phyloP scores from a whole-genome alignment of 169 alveolate genomes.

The Plasmodium vivax region DNA sequence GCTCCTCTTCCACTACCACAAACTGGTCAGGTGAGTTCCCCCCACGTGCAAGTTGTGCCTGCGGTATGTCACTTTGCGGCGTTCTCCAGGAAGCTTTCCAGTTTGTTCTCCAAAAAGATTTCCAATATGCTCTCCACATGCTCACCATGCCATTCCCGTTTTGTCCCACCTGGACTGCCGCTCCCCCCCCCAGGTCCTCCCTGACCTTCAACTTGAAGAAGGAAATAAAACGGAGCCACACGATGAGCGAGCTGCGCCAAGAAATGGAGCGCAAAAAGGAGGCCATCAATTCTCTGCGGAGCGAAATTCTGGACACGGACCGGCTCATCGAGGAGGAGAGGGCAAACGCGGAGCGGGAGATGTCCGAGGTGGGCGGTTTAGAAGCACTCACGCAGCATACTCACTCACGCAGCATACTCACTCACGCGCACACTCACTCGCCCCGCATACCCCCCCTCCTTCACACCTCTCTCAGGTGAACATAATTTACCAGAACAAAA shows the following conservation, averaged over 20 bases:
- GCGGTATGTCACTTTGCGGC: neutral
- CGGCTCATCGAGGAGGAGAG: conserved; percentile 47
- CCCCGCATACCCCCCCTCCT: neutral
- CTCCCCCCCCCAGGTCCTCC: conserved; percentile 13
- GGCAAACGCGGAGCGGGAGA: conserved; percentile 31
- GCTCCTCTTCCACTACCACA: conserved; percentile 44
- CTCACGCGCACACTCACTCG: neutral
- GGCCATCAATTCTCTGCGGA: conserved; percentile 26
- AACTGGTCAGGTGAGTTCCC: conserved; percentile 19
- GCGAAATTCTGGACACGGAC: conserved; percentile 15
- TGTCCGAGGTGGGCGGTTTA: conserved; percentile 14
- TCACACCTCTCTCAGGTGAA: too few relatives aligned
- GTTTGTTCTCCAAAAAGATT: neutral
- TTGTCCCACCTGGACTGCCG: neutral
- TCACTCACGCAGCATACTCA: too few relatives aligned
- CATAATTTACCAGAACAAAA: conserved; percentile 44
- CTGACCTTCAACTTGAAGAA: conserved; percentile 47
- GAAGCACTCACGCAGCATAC: neutral
- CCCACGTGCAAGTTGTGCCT: neutral
- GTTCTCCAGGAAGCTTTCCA: neutral
- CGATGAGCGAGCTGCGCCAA: neutral
- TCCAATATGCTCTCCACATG: neutral
- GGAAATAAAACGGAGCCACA: conserved; percentile 17
- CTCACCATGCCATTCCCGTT: neutral
- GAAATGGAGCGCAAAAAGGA: conserved; percentile 44